phyloP scores from a whole-genome alignment of 495 filamentous ascomycete species.

The Lindgomyces ingoldianus region DNA sequence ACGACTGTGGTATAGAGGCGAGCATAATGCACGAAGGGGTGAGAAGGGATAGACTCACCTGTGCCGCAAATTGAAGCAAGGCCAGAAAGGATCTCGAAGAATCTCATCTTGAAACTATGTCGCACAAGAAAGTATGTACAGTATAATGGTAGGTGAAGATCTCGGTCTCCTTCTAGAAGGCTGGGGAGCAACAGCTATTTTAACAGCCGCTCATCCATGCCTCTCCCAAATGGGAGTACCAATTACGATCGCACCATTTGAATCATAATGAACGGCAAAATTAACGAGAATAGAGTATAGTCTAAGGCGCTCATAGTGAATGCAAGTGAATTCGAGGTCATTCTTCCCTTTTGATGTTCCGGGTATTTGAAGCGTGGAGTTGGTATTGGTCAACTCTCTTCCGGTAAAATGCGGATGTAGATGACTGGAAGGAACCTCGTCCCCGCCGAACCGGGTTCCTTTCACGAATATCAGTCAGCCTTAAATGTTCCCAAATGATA shows the following conservation, averaged over 20 bases:
- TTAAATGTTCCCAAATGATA: no score
- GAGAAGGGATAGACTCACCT: neutral
- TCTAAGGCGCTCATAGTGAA: neutral
- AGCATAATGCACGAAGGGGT: neutral
- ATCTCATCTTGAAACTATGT: neutral
- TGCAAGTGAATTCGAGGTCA: neutral
- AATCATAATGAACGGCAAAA: no score
- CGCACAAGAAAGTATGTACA: neutral
- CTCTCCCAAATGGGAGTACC: neutral
- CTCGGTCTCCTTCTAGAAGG: neutral
- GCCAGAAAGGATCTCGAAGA: neutral
- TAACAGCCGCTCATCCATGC: neutral
- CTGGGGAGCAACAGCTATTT: neutral
- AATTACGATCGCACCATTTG: neutral
- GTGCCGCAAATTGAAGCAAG: neutral
- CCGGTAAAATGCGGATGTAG: no score
- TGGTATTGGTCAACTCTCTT: no score
- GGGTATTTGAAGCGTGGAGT: no score
- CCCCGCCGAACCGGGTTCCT: no score
- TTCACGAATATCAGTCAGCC: no score
- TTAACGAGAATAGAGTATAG: neutral
- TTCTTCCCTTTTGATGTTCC: neutral
- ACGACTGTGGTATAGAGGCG: neutral
- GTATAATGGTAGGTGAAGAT: neutral
- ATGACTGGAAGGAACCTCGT: no score